Evolutionary conservation across 352 stramenopile genomes (phyloP).

Genomic region (Thalassiosira ordinaria): DNA sequence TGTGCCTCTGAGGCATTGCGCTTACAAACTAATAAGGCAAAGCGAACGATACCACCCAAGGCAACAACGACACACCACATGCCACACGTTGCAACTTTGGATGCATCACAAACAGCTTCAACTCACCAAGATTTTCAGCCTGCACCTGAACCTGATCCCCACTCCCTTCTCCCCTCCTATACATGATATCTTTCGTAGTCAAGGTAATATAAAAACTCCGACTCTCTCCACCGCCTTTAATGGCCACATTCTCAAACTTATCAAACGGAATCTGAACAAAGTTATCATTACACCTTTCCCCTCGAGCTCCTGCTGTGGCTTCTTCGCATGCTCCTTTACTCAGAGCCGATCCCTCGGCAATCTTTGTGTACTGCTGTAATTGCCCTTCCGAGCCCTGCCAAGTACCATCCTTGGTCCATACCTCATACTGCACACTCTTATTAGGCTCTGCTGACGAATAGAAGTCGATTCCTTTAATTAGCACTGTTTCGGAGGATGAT

Average conservation of each 20-base stretch:
- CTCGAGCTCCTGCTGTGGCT: not conserved
- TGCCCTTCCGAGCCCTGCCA: conserved; percentile 14
- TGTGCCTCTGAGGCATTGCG: too few relatives aligned
- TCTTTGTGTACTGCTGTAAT: not conserved
- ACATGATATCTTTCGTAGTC: conserved; percentile 7
- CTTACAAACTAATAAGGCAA: too few relatives aligned
- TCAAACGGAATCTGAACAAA: conserved; percentile 15
- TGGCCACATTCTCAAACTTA: conserved; percentile 9
- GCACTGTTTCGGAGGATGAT: not conserved
- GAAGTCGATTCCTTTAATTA: conserved; percentile 15
- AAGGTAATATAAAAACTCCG: conserved; percentile 18
- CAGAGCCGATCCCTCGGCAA: not conserved
- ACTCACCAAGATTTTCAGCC: not conserved
- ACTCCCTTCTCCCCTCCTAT: not conserved
- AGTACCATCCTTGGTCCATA: conserved; percentile 26
- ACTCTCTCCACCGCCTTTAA: not conserved
- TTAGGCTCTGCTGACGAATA: not conserved
- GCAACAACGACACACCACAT: too few relatives aligned
- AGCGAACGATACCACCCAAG: too few relatives aligned
- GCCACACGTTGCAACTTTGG: too few relatives aligned
- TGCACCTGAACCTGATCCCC: not conserved
- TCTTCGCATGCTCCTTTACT: not conserved
- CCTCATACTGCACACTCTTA: conserved; percentile 19
- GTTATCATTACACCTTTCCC: not conserved
- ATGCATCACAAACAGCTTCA: too few relatives aligned